Conservation (phyloP, 2,329 filamentous ascomycete genomes). For the Fusarium marasasianum region DNA sequence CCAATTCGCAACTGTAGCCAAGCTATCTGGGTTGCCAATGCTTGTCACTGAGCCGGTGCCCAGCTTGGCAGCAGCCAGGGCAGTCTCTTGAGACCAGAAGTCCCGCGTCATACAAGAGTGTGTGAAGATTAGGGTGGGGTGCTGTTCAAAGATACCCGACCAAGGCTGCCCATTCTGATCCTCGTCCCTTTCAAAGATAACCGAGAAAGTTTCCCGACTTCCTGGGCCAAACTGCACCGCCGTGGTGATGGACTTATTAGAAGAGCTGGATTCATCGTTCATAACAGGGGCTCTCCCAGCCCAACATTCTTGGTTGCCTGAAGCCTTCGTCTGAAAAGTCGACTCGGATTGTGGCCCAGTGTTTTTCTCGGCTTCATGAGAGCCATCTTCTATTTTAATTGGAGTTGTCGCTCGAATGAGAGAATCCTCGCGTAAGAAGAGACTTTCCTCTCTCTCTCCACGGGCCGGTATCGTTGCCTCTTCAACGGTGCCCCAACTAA, state of each 20-base stretch:
- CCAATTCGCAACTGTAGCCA: slow-evolving; percentile 47
- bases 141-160: slow-evolving; percentile 40
- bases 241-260: slow-evolving; percentile 9
- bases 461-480: slow-evolving; percentile 38
- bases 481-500: slow-evolving; percentile 37
- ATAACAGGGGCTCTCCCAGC: background rate
- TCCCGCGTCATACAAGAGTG: slow-evolving; percentile 49
- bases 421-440: slow-evolving; percentile 33
- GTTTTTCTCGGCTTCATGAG: background rate
- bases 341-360: background rate
- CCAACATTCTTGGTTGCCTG: background rate
- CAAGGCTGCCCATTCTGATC: slow-evolving; percentile 31
- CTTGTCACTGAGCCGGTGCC: slow-evolving; percentile 36
- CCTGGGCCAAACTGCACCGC: slow-evolving; percentile 30
- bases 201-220: slow-evolving; percentile 6
- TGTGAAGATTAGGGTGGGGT: slow-evolving; percentile 45
- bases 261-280: background rate
- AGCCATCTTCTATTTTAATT: background rate
- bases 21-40: background rate
- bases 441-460: slow-evolving; percentile 37
- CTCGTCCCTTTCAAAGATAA: slow-evolving; percentile 19
- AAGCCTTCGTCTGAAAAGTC: background rate
- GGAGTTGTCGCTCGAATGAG: background rate
- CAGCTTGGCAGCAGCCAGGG: slow-evolving; percentile 22
- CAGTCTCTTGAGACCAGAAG: slow-evolving; percentile 35